Conservation (phyloP, 306 rosid species). For the Rosa persica region DNA sequence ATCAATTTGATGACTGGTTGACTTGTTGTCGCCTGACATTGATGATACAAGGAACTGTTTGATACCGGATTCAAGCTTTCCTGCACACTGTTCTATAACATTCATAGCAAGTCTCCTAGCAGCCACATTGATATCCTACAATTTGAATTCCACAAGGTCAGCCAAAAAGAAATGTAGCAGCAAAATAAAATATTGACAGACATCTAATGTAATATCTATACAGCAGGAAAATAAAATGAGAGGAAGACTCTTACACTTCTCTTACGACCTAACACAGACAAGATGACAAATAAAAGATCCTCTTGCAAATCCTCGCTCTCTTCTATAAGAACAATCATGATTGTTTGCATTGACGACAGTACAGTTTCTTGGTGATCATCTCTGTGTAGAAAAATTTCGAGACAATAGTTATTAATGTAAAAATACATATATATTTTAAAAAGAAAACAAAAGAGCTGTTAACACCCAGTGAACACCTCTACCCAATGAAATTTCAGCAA, state of each 20-base stretch:
- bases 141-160: constrained; percentile 30
- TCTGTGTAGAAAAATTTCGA: constrained; percentile 38
- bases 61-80: constrained; percentile 83
- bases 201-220: constrained; percentile 18
- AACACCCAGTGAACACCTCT: not conserved
- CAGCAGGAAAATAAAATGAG: constrained; percentile 22
- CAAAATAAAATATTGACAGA: not conserved
- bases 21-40: constrained; percentile 84
- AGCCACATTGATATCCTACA: constrained; percentile 78
- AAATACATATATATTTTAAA: not conserved
- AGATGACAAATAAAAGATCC: constrained; percentile 61
- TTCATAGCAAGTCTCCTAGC: constrained; percentile 98
- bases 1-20: constrained; percentile 52
- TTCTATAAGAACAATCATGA: constrained; percentile 88
- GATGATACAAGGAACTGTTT: constrained; percentile 80
- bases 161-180: constrained; percentile 3
- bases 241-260: constrained; percentile 58
- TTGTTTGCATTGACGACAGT: constrained; percentile 88
- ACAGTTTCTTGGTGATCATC: constrained; percentile 96
- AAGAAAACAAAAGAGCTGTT: not conserved
- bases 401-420: not conserved
- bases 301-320: constrained; percentile 91
- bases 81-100: constrained; percentile 79
- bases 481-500: not conserved
- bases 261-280: constrained; percentile 76